phyloP scores from a whole-genome alignment of 108 stramenopile genomes.

The Stephanodiscus triporus region DNA sequence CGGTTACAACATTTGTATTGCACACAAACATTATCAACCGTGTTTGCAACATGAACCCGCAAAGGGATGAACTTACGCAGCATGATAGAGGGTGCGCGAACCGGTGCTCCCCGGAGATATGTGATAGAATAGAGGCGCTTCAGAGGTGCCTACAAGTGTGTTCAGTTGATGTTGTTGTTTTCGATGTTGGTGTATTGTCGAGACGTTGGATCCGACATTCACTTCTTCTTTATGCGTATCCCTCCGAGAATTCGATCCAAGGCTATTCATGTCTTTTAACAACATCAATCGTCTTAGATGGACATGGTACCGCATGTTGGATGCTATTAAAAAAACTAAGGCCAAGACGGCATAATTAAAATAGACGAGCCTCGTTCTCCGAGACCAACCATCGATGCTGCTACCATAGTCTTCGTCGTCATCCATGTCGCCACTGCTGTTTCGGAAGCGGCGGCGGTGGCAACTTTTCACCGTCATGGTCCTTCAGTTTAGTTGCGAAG shows the following conservation, averaged over 20 bases:
- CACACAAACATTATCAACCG: no score
- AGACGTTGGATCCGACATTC: background rate
- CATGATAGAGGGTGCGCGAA: constrained; percentile 45
- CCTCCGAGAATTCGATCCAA: no score
- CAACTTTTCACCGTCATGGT: background rate
- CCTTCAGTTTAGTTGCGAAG: no score
- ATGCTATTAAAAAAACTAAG: background rate
- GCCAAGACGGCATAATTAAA: background rate
- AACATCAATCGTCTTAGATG: background rate
- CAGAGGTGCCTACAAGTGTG: background rate
- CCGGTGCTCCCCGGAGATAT: constrained; percentile 48
- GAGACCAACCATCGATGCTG: background rate
- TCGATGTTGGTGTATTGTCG: background rate
- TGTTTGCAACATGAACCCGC: background rate
- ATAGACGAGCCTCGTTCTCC: background rate
- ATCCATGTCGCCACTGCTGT: background rate
- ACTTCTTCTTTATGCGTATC: background rate
- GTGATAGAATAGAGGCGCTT: constrained; percentile 46
- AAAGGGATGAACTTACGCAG: constrained; percentile 14
- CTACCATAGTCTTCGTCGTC: background rate
- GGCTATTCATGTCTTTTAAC: background rate
- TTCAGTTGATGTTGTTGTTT: background rate
- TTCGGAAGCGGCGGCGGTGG: background rate
- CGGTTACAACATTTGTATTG: background rate
- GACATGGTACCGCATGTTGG: background rate